These are phyloP conservation scores for Diaporthe velutina DNA, from an alignment of 2,329 filamentous ascomycete genomes.

Conservation along the genomic window DNA sequence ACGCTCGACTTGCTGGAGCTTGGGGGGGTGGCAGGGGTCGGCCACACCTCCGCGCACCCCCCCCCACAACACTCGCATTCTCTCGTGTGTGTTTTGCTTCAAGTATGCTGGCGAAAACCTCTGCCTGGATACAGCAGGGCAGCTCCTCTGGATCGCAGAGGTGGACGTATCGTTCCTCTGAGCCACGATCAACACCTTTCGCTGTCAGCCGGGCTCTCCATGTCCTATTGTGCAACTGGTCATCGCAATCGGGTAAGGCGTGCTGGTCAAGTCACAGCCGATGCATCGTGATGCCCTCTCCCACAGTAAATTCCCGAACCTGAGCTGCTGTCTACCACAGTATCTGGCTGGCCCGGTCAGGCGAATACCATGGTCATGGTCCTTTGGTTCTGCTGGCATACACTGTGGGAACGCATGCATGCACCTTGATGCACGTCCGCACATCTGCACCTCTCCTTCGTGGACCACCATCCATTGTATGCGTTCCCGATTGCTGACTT, in stretches of 20 bases:
- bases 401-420: slow-evolving; percentile 21
- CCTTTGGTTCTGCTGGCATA: not conserved
- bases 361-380: not conserved
- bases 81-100: not conserved
- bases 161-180: not conserved
- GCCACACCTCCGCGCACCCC: slow-evolving; percentile 1
- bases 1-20: not conserved
- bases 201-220: not conserved
- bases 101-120: not conserved
- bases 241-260: not conserved
- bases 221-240: not conserved
- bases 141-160: not conserved
- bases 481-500: slow-evolving; percentile 1
- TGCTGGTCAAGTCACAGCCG: slow-evolving; percentile 14
- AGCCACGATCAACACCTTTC: not conserved
- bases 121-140: slow-evolving; percentile 1
- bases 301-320: slow-evolving; percentile 26
- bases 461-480: not conserved
- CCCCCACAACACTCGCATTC: not conserved
- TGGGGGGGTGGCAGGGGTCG: slow-evolving; percentile 30
- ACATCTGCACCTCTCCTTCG: slow-evolving; percentile 5
- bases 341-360: not conserved
- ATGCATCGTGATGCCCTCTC: slow-evolving; percentile 19
- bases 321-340: slow-evolving; percentile 1
- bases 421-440: slow-evolving; percentile 18